Percentiles rank a stretch among this genome's conserved stretches.
Evolutionary conservation across 2,329 filamentous ascomycete species (phyloP).

Genomic region (Rutstroemia sp.): DNA sequence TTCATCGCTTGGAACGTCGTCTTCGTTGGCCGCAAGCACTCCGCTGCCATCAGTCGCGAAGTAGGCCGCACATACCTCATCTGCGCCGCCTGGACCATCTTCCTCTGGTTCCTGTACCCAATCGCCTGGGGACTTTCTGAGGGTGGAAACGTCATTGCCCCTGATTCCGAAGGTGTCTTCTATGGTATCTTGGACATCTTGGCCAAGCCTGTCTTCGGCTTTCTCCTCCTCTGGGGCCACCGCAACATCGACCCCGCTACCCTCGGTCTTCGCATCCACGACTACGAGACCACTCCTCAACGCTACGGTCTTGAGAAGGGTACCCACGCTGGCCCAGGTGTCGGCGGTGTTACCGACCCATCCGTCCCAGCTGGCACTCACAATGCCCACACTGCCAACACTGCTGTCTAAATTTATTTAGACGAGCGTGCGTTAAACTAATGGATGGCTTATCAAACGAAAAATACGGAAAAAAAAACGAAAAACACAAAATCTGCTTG

Average conservation of each 20-base stretch:
- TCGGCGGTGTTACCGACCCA: too few species aligned
- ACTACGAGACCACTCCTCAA: background rate
- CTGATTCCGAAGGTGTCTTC: conserved; percentile 59
- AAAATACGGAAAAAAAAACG: too few species aligned
- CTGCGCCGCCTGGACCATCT: conserved; percentile 50
- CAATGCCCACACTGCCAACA: too few species aligned
- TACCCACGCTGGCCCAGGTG: too few species aligned
- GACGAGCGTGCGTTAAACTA: too few species aligned
- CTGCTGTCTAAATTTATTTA: too few species aligned
- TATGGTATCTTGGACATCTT: conserved; percentile 61
- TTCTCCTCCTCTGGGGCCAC: conserved; percentile 52
- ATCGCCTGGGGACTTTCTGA: conserved; percentile 57
- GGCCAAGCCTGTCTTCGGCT: conserved; percentile 57
- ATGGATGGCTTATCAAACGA: too few species aligned
- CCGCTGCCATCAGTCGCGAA: conserved; percentile 44
- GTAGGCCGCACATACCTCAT: conserved; percentile 46
- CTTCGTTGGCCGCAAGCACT: conserved; percentile 48
- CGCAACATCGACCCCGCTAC: conserved; percentile 44
- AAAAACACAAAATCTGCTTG: too few species aligned
- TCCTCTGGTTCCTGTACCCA: conserved; percentile 59
- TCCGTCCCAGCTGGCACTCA: too few species aligned
- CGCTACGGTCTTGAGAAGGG: too few species aligned
- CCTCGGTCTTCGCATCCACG: background rate
- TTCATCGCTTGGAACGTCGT: conserved; percentile 54
- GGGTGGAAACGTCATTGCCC: conserved; percentile 57